Conservation (phyloP, 169 alveolate species). For the Cryptosporidium muris region DNA sequence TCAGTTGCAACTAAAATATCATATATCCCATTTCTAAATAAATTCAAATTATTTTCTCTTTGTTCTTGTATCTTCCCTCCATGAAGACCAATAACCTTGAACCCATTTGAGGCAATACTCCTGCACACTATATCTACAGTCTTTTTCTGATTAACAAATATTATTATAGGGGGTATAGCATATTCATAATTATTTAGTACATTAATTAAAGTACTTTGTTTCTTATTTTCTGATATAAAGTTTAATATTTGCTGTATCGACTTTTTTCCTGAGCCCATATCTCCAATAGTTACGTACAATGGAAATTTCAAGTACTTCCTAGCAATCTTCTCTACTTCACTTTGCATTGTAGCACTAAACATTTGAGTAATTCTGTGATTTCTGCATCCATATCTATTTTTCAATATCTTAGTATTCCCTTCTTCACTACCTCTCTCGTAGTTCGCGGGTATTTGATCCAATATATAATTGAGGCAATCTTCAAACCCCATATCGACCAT, state of each 20-base stretch:
- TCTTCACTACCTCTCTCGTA: conserved; percentile 95
- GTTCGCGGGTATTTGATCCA: conserved; percentile 85
- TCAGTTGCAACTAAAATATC: conserved; percentile 97
- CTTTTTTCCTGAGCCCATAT: conserved; percentile 93
- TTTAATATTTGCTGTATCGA: conserved; percentile 91
- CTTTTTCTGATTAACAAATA: conserved; percentile 92
- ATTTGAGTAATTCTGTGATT: conserved; percentile 88
- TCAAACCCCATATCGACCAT: conserved; percentile 98
- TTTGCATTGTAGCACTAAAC: conserved; percentile 97
- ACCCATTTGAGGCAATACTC: conserved; percentile 56
- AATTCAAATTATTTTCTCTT: conserved; percentile 91
- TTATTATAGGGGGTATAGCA: conserved; percentile 91
- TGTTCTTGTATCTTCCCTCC: conserved; percentile 93
- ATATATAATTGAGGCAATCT: conserved; percentile 90
- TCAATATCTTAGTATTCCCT: conserved; percentile 90
- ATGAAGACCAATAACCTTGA: conserved; percentile 85
- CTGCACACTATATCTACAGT: conserved; percentile 88
- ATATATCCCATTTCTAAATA: conserved; percentile 87
- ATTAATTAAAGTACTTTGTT: conserved; percentile 81
- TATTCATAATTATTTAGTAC: conserved; percentile 61
- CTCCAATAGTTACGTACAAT: conserved; percentile 92
- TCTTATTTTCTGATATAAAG: conserved; percentile 86
- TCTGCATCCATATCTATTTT: conserved; percentile 79
- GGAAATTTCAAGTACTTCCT: conserved; percentile 89
- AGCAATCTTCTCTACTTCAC: conserved; percentile 92